These are phyloP conservation scores for Penicillium desertorum DNA, from an alignment of 495 filamentous ascomycete species.

Conservation along the genomic window DNA sequence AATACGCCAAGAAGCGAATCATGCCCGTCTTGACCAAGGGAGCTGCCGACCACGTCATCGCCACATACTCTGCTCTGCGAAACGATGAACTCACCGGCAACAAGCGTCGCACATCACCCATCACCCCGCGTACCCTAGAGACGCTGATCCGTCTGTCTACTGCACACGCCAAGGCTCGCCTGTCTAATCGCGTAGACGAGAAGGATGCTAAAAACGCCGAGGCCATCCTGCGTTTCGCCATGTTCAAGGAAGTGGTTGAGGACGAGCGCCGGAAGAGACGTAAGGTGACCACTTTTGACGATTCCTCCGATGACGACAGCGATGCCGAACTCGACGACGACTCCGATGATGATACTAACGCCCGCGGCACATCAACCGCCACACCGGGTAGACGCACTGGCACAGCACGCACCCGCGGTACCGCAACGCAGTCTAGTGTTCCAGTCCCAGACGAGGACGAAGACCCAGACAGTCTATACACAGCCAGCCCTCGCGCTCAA, in stretches of 20 bases:
- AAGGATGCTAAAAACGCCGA: constrained; percentile 88
- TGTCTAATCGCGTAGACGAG: constrained; percentile 91
- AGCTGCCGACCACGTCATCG: constrained; percentile 86
- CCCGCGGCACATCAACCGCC: constrained; percentile 33
- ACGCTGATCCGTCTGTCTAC: constrained; percentile 96
- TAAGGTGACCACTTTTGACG: constrained; percentile 52
- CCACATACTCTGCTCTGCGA: constrained; percentile 88
- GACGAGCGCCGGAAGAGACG: constrained; percentile 76
- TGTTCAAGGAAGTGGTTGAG: constrained; percentile 96
- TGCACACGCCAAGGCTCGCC: constrained; percentile 89
- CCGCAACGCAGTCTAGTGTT: constrained; percentile 42
- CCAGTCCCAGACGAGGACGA: constrained; percentile 28
- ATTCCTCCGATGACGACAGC: constrained; percentile 48
- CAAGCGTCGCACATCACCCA: constrained; percentile 87
- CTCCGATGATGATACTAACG: constrained; percentile 35
- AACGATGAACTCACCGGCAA: constrained; percentile 96
- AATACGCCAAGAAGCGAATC: constrained; percentile 92
- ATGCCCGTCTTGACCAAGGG: constrained; percentile 91
- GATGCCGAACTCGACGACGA: constrained; percentile 43
- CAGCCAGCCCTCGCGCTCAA: constrained; percentile 52
- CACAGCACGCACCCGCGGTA: constrained; percentile 47
- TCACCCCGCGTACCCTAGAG: constrained; percentile 96
- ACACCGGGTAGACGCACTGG: constrained; percentile 29
- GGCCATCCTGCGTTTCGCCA: constrained; percentile 85
- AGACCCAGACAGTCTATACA: constrained; percentile 55